These are phyloP conservation scores for Nematodospora valgi DNA, from an alignment of 805 yeast species.

Conservation along the genomic window DNA sequence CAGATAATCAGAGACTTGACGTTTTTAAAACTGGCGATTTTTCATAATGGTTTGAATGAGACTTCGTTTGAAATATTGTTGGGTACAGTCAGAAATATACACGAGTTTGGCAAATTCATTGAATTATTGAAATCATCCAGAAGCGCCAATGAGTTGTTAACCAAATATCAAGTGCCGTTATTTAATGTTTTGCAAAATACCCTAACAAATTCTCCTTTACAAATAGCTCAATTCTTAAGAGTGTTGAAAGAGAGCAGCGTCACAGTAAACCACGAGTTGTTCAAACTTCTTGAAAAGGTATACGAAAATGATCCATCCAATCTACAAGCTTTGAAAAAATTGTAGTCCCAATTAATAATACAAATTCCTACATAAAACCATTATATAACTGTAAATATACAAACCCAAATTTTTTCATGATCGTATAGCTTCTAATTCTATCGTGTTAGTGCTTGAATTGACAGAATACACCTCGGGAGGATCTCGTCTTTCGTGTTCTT, in stretches of 20 bases:
- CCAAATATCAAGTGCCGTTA: slow-evolving; percentile 16
- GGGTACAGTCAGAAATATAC: slow-evolving; percentile 16
- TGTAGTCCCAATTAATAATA: too few species aligned
- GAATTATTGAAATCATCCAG: slow-evolving; percentile 14
- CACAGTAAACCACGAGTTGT: background rate
- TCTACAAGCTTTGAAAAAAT: too few species aligned
- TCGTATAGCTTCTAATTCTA: too few species aligned
- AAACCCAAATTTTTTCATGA: too few species aligned
- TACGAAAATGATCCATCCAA: too few species aligned
- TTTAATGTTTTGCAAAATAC: slow-evolving; percentile 16
- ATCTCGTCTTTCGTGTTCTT: too few species aligned
- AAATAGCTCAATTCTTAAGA: slow-evolving; percentile 19
- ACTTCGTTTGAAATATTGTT: slow-evolving; percentile 20
- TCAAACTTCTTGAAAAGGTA: too few species aligned
- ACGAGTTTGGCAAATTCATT: slow-evolving; percentile 28
- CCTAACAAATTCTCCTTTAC: slow-evolving; percentile 11
- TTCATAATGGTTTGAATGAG: slow-evolving; percentile 18
- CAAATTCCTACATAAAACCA: too few species aligned
- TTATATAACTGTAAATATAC: too few species aligned
- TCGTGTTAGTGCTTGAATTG: too few species aligned
- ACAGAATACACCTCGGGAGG: too few species aligned
- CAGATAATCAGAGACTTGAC: slow-evolving; percentile 19
- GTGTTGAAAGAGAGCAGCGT: background rate
- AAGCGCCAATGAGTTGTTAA: slow-evolving; percentile 10
- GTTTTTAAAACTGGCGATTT: slow-evolving; percentile 25